These are phyloP conservation scores for Chondrus crispus DNA, from an alignment of 23 red algal genomes.

Conservation along the genomic window DNA sequence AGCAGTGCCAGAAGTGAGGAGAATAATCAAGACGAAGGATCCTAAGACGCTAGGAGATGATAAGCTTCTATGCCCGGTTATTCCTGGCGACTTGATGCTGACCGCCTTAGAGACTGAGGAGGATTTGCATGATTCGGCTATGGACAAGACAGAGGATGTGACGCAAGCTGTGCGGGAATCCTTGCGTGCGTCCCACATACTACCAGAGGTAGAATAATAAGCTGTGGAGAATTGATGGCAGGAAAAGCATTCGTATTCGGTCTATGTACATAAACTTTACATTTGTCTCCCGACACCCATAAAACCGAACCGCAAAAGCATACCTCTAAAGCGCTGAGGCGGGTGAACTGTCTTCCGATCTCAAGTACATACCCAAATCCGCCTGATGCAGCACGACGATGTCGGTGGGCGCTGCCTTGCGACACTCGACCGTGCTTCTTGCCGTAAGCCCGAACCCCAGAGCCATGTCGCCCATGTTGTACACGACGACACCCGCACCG, in stretches of 20 bases:
- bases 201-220: not conserved
- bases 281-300: too few species aligned
- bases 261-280: not conserved
- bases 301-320: too few species aligned
- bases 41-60: constrained; percentile 19
- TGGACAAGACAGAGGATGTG: not conserved
- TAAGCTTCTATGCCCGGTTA: constrained; percentile 29
- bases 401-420: constrained; percentile 80
- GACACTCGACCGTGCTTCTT: constrained; percentile 67
- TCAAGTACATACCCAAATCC: constrained; percentile 89
- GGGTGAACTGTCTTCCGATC: constrained; percentile 74
- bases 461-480: constrained; percentile 83
- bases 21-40: not conserved
- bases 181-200: not conserved
- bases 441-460: constrained; percentile 93
- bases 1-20: not conserved
- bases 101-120: constrained; percentile 40
- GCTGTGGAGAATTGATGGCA: not conserved
- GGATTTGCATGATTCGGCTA: constrained; percentile 24
- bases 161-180: constrained; percentile 11
- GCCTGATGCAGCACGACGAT: constrained; percentile 96
- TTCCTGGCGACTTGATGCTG: constrained; percentile 41
- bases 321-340: constrained; percentile 68
- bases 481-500: constrained; percentile 79
- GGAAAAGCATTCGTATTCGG: not conserved